Conservation (phyloP, 2,329 filamentous ascomycete species). For the Fusarium austroafricanum region DNA sequence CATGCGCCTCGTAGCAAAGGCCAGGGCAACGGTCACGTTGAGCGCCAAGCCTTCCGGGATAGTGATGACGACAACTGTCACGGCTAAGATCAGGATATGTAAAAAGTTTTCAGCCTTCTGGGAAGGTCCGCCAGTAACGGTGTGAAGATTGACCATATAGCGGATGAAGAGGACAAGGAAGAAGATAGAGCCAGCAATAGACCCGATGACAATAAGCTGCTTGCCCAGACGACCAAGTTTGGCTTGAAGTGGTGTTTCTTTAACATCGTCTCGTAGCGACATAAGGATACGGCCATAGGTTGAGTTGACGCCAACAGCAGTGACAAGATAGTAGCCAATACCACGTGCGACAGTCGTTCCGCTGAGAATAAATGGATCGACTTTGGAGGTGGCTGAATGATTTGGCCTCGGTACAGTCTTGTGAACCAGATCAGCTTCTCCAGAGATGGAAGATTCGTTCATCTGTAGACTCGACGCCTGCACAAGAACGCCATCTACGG, state of each 20-base stretch:
- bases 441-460: slow-evolving; percentile 81
- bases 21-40: slow-evolving; percentile 70
- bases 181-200: slow-evolving; percentile 55
- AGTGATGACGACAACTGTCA: slow-evolving; percentile 69
- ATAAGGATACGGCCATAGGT: slow-evolving; percentile 83
- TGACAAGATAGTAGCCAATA: slow-evolving; percentile 80
- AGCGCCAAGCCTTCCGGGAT: slow-evolving; percentile 71
- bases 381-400: slow-evolving; percentile 60
- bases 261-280: slow-evolving; percentile 79
- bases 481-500: slow-evolving; percentile 77
- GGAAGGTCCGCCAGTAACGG: slow-evolving; percentile 55
- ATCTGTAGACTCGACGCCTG: slow-evolving; percentile 65
- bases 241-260: slow-evolving; percentile 81
- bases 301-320: slow-evolving; percentile 78
- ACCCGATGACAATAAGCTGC: slow-evolving; percentile 68
- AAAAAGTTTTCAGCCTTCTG: slow-evolving; percentile 68
- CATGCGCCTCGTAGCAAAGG: slow-evolving; percentile 72
- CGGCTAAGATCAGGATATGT: slow-evolving; percentile 67
- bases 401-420: slow-evolving; percentile 72
- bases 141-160: slow-evolving; percentile 51
- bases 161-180: slow-evolving; percentile 57
- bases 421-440: slow-evolving; percentile 78
- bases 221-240: slow-evolving; percentile 83
- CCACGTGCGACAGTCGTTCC: slow-evolving; percentile 83
- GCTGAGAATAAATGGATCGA: slow-evolving; percentile 85